phyloP scores from a whole-genome alignment of 441 rosid species.

The Adansonia madagascariensis region DNA sequence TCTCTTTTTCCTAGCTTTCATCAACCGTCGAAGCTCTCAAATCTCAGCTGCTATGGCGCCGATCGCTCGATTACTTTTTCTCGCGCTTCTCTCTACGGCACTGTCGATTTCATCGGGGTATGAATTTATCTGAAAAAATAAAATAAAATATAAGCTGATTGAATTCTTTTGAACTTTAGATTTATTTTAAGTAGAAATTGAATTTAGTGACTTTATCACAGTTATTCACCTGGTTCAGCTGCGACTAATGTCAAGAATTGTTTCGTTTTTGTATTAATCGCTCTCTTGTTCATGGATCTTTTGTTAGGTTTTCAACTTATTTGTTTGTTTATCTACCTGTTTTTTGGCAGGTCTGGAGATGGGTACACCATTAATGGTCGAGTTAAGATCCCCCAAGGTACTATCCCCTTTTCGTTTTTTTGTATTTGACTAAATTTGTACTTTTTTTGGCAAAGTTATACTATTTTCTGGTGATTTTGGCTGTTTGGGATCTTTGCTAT shows the following conservation, averaged over 20 bases:
- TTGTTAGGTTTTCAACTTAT: conserved; percentile 11
- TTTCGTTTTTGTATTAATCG: background rate
- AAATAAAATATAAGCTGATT: background rate
- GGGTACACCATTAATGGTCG: conserved; percentile 76
- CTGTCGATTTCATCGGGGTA: conserved; percentile 45
- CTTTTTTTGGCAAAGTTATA: background rate
- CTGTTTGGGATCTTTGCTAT: background rate
- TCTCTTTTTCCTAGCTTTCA: conserved; percentile 6
- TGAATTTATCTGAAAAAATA: conserved; percentile 5
- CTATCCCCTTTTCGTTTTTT: background rate
- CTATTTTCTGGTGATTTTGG: background rate
- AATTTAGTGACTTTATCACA: background rate
- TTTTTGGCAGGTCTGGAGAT: conserved; percentile 59
- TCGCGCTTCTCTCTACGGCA: conserved; percentile 32
- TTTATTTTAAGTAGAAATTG: background rate
- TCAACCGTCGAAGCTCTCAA: conserved; percentile 17
- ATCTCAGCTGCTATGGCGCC: conserved; percentile 37
- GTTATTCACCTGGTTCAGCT: background rate
- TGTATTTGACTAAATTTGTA: background rate
- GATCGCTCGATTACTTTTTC: conserved; percentile 34
- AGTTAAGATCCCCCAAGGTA: conserved; percentile 72
- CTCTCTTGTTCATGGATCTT: conserved; percentile 10
- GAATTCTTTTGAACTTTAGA: background rate
- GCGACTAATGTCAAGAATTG: background rate
- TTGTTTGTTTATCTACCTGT: background rate